Evolutionary conservation across 208 protist genomes (phyloP), one percentile per base, ranked within the genome.

Genomic region (Leishmania lainsoni): DNA sequence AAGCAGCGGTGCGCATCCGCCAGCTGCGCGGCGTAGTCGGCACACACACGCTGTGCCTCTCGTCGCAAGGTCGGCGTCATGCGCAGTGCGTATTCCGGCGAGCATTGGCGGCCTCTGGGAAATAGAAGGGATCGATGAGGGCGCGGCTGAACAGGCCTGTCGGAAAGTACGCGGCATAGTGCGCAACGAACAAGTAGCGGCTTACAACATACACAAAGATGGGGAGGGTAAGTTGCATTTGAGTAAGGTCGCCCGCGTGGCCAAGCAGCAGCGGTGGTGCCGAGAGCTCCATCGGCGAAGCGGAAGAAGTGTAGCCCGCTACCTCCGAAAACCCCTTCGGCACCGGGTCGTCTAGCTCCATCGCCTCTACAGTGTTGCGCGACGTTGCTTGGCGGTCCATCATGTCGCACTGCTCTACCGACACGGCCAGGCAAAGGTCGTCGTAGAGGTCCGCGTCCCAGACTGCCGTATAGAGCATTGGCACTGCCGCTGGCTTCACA

Each of bases 161-260:
- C 12, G 92, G 90, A 74, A 94, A 96, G 63, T 86, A 83, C 35
- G 39, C 26, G 39, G 89, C 74, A 84, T 93, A 96, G 69, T 86
- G 84, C 29, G 89, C 63, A 20, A 82, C 81, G 76, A 96, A 96
- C 32, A 94, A 81, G 29, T 90, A 88, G 61, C 92, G 86, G 83
- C 91, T 93, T 42, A 94, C 78, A 4, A 96, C 82, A 69, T 96
- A 94, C 2, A 96, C 92, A 85, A 94, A 96, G n/a, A 83, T 83
- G 3, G 92, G 92, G 26, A 96, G 75, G 17, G 91, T 88, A 22
- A 96, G 63, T 69, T 76, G 81, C 76, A 80, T 66, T 48, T 83
- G 71, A 20, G 71, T 80, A 26, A 83, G 76, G 20, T 84, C 71
- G 14, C 65, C 48, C 9, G 78, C 39, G 8, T 22, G 42, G 20